Conservation (phyloP, 306 rosid species). For the Cucumis cinereus region DNA sequence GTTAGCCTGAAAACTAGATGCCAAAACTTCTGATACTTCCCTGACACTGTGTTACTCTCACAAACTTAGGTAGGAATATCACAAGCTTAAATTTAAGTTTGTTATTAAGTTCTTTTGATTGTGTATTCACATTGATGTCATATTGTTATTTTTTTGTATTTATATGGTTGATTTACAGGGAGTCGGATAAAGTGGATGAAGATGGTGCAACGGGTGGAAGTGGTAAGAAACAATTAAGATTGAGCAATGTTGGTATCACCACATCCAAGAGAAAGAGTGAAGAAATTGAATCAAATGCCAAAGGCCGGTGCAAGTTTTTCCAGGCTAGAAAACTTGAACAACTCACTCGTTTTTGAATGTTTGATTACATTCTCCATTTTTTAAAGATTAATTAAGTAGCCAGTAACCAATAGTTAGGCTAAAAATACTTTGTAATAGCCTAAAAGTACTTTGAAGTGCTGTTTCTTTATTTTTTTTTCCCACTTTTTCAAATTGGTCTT, state of each 20-base stretch:
- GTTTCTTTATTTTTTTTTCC: not conserved
- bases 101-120: not conserved
- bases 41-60: too few relatives aligned
- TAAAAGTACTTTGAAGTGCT: not conserved
- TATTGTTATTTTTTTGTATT: too few relatives aligned
- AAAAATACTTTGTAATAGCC: not conserved
- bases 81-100: not conserved
- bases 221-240: constrained; percentile 60
- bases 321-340: constrained; percentile 76
- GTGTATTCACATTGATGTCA: not conserved
- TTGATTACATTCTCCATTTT: not conserved
- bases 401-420: not conserved
- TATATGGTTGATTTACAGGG: constrained; percentile 31
- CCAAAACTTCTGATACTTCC: not conserved
- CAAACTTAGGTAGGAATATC: too few relatives aligned
- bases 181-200: constrained; percentile 50
- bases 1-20: not conserved
- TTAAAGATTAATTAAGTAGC: not conserved
- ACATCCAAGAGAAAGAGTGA: constrained; percentile 68
- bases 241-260: constrained; percentile 62
- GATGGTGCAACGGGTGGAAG: constrained; percentile 25
- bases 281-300: constrained; percentile 82
- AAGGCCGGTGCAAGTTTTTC: constrained; percentile 75
- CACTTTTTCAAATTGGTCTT: too few relatives aligned
- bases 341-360: constrained; percentile 36